Percentiles rank a stretch among this genome's conserved stretches.
Evolutionary conservation across 2,329 filamentous ascomycete genomes (phyloP).

Genomic region (Kalmusia sp.): DNA sequence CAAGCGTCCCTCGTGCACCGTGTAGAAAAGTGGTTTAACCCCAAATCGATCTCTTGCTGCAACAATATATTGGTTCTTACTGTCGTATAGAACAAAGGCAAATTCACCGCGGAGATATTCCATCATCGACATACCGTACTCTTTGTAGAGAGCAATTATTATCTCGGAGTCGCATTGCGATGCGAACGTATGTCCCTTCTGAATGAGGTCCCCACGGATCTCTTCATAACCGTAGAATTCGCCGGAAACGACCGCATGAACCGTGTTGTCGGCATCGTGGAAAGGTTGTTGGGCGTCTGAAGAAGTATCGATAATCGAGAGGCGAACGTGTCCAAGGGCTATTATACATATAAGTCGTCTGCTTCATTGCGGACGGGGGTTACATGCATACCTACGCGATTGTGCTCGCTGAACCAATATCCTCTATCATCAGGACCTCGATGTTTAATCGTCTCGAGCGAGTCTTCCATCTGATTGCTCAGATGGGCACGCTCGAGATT

Average conservation of each 20-base stretch:
- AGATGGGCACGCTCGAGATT: not conserved
- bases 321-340: conserved; percentile 36
- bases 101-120: conserved; percentile 63
- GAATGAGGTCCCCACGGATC: conserved; percentile 48
- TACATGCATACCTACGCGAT: conserved; percentile 47
- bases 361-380: too few relatives aligned
- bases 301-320: conserved; percentile 33
- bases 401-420: conserved; percentile 55
- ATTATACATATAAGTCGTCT: conserved; percentile 11
- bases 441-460: conserved; percentile 45
- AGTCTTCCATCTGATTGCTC: conserved; percentile 15
- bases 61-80: conserved; percentile 48
- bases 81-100: conserved; percentile 60
- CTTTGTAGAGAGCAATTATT: conserved; percentile 58
- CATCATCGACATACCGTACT: conserved; percentile 54
- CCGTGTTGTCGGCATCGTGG: conserved; percentile 17
- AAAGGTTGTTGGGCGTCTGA: conserved; percentile 34
- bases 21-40: conserved; percentile 65
- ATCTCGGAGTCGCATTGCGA: conserved; percentile 60
- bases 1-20: conserved; percentile 48
- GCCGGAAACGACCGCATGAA: conserved; percentile 67
- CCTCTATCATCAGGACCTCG: conserved; percentile 56
- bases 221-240: conserved; percentile 64
- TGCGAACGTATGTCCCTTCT: conserved; percentile 52
- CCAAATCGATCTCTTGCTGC: conserved; percentile 63